A percentile compares a stretch with the other conserved stretches of the same genome.
Conservation (phyloP, 2,329 filamentous ascomycete species). For the Setomelanomma holmii region DNA sequence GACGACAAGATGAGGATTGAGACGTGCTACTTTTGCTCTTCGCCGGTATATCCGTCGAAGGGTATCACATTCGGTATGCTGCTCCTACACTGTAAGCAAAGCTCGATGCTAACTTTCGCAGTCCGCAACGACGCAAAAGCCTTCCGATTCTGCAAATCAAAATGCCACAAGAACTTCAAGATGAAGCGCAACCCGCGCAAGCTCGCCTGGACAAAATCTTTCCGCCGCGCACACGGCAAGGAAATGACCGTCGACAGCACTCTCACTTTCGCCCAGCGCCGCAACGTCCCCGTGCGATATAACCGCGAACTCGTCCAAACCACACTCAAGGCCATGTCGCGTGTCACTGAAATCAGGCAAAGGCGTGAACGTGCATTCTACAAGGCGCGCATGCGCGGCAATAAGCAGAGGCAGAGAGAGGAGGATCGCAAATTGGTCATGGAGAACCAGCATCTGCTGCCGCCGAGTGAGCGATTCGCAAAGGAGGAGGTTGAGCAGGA, state of each 20-base stretch:
- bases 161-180: slow-evolving; percentile 76
- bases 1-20: slow-evolving; percentile 46
- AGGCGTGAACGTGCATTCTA: slow-evolving; percentile 91
- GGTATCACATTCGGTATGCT: slow-evolving; percentile 71
- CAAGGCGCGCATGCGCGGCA: slow-evolving; percentile 90
- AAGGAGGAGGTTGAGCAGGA: slow-evolving; percentile 64
- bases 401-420: slow-evolving; percentile 80
- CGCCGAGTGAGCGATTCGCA: slow-evolving; percentile 58
- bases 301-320: slow-evolving; percentile 88
- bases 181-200: slow-evolving; percentile 99
- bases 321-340: slow-evolving; percentile 90
- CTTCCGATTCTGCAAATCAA: slow-evolving; percentile 70
- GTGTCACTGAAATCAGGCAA: slow-evolving; percentile 83
- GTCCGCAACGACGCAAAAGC: slow-evolving; percentile 62
- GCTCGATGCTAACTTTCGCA: slow-evolving; percentile 2
- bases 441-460: slow-evolving; percentile 91
- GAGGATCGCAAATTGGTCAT: slow-evolving; percentile 86
- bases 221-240: slow-evolving; percentile 62
- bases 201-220: slow-evolving; percentile 75
- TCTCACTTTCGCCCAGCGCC: slow-evolving; percentile 87
- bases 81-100: neutral
- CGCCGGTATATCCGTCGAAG: slow-evolving; percentile 57
- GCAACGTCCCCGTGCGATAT: slow-evolving; percentile 95
- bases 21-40: slow-evolving; percentile 73
- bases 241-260: slow-evolving; percentile 85